These are phyloP conservation scores for Jamesozyma piceae DNA, from an alignment of 805 yeast genomes.

Conservation along the genomic window DNA sequence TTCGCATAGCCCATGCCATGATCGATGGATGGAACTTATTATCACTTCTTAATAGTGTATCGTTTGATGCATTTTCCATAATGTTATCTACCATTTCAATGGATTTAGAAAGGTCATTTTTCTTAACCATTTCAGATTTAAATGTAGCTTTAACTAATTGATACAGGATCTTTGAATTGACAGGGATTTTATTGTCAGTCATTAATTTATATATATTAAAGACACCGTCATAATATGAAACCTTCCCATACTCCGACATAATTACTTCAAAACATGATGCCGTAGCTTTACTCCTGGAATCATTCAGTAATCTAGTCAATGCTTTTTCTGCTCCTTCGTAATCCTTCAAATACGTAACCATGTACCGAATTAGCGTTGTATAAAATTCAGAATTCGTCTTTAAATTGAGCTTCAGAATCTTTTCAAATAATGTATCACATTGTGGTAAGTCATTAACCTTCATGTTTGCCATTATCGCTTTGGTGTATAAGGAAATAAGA, in stretches of 20 bases:
- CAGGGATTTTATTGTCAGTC: constrained; percentile 15
- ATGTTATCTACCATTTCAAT: constrained; percentile 26
- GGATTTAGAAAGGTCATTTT: constrained; percentile 23
- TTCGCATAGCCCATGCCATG: constrained; percentile 31
- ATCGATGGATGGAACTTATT: constrained; percentile 28
- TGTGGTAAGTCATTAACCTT: constrained; percentile 7
- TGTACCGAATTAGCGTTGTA: constrained; percentile 14
- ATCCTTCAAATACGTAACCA: constrained; percentile 14
- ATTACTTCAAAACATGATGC: constrained; percentile 24
- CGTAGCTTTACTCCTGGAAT: constrained; percentile 10
- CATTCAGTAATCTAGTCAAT: constrained; percentile 13
- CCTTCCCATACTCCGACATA: constrained; percentile 25
- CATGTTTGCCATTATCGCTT: constrained; percentile 19
- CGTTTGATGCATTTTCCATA: constrained; percentile 21
- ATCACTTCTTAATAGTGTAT: constrained; percentile 14
- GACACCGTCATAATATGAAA: constrained; percentile 22
- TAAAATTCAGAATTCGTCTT: constrained; percentile 19
- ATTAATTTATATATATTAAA: constrained; percentile 22
- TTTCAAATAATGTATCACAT: constrained; percentile 16
- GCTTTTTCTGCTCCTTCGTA: constrained; percentile 15
- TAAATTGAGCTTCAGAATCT: constrained; percentile 7
- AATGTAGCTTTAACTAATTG: constrained; percentile 28
- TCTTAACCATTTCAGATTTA: constrained; percentile 20
- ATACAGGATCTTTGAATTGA: constrained; percentile 24
- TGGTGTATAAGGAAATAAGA: constrained; percentile 15